A percentile compares a stretch with the other conserved stretches of the same genome.
These are phyloP conservation scores for Tylopilus orsonianus DNA, from an alignment of 1,284 basidiomycete genomes.

Conservation along the genomic window DNA sequence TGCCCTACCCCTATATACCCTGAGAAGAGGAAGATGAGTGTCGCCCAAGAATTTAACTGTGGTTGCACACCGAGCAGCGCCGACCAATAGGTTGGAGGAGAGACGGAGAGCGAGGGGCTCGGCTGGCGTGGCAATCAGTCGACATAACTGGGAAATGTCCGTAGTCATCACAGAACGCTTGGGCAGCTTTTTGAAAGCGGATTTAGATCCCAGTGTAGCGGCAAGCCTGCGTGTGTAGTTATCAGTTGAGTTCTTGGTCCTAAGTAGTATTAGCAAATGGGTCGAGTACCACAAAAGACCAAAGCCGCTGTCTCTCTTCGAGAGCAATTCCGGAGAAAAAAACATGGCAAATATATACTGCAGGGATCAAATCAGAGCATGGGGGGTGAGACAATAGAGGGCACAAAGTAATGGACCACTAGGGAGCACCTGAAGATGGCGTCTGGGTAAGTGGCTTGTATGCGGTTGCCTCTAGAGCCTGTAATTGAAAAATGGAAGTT, in stretches of 20 bases:
- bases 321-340: constrained; percentile 70
- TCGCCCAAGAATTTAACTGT: neutral
- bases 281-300: constrained; percentile 68
- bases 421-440: neutral
- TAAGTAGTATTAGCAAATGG: neutral
- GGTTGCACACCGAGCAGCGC: constrained; percentile 71
- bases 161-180: constrained; percentile 77
- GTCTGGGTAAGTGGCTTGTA: neutral
- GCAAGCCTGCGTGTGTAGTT: constrained; percentile 63
- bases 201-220: constrained; percentile 83
- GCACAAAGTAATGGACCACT: neutral
- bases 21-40: constrained; percentile 37
- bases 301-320: constrained; percentile 75
- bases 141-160: constrained; percentile 78
- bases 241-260: constrained; percentile 11
- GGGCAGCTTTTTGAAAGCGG: constrained; percentile 78
- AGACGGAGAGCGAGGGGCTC: constrained; percentile 84
- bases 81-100: constrained; percentile 85
- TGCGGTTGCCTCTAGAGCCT: constrained; percentile 6
- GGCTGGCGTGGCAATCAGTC: constrained; percentile 73
- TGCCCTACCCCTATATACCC: constrained; percentile 69
- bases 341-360: constrained; percentile 51
- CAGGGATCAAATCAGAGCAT: neutral
- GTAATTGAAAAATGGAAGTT: constrained; percentile 6
- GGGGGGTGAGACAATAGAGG: neutral